Percentiles rank a stretch among this genome's conserved stretches.
Evolutionary conservation across 2,329 filamentous ascomycete genomes (phyloP).

Genomic region (Sporothrix sp.): DNA sequence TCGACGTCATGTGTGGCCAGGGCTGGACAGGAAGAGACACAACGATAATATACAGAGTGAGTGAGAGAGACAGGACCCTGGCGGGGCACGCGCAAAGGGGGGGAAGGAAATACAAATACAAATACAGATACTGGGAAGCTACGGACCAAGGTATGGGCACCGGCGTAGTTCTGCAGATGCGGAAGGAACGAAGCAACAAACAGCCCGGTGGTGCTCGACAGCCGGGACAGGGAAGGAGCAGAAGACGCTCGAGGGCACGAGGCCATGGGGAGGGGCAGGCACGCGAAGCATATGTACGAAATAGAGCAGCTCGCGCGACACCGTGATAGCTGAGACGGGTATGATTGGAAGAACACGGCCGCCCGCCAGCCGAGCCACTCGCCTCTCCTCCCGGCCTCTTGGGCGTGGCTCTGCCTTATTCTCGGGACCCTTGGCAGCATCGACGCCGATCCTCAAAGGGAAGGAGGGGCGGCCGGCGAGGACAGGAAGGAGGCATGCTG

Average conservation of each 20-base stretch:
- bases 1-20: constrained; percentile 2
- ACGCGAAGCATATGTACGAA: constrained; percentile 5
- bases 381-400: neutral
- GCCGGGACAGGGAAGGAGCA: constrained; percentile 2
- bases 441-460: neutral
- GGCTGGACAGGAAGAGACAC: neutral
- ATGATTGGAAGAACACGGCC: constrained; percentile 16
- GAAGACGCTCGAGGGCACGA: constrained; percentile 1
- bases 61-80: neutral
- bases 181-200: neutral
- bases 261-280: constrained; percentile 6
- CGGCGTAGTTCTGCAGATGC: neutral
- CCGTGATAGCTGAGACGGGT: constrained; percentile 14
- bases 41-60: neutral
- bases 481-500: neutral
- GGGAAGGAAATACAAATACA: constrained; percentile 3
- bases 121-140: neutral
- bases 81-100: constrained; percentile 7
- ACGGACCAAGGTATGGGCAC: neutral
- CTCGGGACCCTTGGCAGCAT: neutral
- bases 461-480: neutral
- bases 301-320: constrained; percentile 8
- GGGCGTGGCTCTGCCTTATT: neutral
- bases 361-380: neutral
- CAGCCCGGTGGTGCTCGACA: neutral